These are phyloP conservation scores for Pichia sp. DNA, from an alignment of 1,139 yeast species.

Conservation along the genomic window DNA sequence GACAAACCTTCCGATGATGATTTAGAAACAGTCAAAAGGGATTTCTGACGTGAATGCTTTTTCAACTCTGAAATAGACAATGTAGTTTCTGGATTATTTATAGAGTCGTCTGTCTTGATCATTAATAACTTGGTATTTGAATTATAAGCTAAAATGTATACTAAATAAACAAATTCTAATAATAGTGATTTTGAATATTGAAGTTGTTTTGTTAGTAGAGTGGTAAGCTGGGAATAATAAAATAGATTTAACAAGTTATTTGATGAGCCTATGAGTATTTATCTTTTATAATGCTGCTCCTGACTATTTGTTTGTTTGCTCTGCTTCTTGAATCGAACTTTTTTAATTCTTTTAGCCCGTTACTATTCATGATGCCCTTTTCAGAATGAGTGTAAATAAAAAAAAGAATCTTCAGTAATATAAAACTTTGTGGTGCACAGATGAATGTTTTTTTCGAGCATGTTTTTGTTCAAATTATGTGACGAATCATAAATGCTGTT, in stretches of 20 bases:
- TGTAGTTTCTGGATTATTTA: neutral
- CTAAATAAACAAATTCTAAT: neutral
- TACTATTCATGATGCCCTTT: neutral
- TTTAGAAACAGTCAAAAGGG: constrained; percentile 6
- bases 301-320: neutral
- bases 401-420: neutral
- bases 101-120: neutral
- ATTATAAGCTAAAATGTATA: neutral
- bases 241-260: no score
- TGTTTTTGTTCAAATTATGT: neutral
- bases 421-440: neutral
- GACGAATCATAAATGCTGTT: neutral
- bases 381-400: neutral
- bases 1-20: constrained; percentile 16
- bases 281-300: no score
- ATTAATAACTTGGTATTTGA: neutral
- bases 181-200: neutral
- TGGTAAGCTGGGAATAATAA: no score
- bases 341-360: neutral
- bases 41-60: constrained; percentile 1
- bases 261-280: no score
- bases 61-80: neutral
- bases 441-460: neutral
- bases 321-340: neutral
- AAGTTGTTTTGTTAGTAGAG: neutral